Evolutionary conservation across 1,284 basidiomycete genomes (phyloP).

Genomic region (Calocybe gambosa): DNA sequence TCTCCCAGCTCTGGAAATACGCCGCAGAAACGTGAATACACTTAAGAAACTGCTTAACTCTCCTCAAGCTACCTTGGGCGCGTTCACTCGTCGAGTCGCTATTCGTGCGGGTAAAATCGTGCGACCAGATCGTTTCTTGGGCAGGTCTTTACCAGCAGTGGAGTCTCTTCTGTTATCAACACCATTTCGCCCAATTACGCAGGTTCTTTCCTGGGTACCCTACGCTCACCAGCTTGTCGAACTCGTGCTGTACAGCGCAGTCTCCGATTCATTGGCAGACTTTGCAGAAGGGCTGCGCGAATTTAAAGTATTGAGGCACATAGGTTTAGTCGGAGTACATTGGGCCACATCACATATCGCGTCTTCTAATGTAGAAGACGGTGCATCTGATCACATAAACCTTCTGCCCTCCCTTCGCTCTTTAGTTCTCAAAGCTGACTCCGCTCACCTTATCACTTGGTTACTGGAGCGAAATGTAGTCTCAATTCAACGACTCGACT

Average conservation of each 20-base stretch:
- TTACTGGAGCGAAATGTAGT: not conserved
- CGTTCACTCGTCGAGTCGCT: slow-evolving; percentile 4
- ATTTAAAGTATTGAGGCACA: slow-evolving; percentile 9
- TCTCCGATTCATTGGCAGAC: slow-evolving; percentile 1
- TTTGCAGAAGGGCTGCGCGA: slow-evolving; percentile 2
- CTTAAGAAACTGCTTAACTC: slow-evolving; percentile 3
- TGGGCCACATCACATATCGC: slow-evolving; percentile 1
- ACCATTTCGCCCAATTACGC: not conserved
- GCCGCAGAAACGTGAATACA: not conserved
- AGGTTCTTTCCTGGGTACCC: slow-evolving; percentile 5
- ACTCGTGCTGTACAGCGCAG: slow-evolving; percentile 4
- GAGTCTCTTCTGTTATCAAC: slow-evolving; percentile 4
- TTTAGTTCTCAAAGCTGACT: slow-evolving; percentile 2
- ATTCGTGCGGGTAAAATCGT: slow-evolving; percentile 3
- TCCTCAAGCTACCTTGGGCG: slow-evolving; percentile 6
- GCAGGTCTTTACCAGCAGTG: slow-evolving; percentile 4
- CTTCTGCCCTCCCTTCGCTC: slow-evolving; percentile 5
- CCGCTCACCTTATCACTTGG: slow-evolving; percentile 5
- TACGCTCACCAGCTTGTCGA: slow-evolving; percentile 4
- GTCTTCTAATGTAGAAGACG: not conserved
- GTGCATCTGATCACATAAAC: not conserved
- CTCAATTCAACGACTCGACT: slow-evolving; percentile 6
- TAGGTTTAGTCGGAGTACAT: slow-evolving; percentile 5
- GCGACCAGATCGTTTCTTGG: slow-evolving; percentile 4
- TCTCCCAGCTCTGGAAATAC: slow-evolving; percentile 7